A percentile compares a stretch with the other conserved stretches of the same genome.
Conservation (phyloP, 352 stramenopile genomes). For the Phytopythium litorale region DNA sequence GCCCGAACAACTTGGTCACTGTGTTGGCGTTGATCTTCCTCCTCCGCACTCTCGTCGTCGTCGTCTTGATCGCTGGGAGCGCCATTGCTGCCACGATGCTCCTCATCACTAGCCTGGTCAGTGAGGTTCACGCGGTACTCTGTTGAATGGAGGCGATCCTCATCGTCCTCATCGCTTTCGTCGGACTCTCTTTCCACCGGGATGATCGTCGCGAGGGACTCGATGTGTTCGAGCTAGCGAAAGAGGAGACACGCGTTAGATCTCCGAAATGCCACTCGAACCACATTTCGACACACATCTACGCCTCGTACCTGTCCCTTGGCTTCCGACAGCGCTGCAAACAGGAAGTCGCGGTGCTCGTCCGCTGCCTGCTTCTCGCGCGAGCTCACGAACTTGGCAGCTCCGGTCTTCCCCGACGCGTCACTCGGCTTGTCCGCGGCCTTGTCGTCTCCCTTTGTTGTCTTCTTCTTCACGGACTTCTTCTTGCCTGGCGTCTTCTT, state of each 20-base stretch:
- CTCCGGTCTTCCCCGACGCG: neutral
- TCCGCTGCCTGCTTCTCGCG: slow-evolving; percentile 48
- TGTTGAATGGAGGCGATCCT: neutral
- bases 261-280: no score
- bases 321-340: slow-evolving; percentile 53
- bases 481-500: slow-evolving; percentile 13
- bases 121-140: neutral
- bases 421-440: no score
- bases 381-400: slow-evolving; percentile 37
- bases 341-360: slow-evolving; percentile 55
- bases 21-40: neutral
- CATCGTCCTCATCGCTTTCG: slow-evolving; percentile 2
- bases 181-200: slow-evolving; percentile 9
- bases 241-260: neutral
- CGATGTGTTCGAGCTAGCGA: slow-evolving; percentile 43
- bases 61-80: neutral
- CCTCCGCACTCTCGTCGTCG: neutral
- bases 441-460: neutral
- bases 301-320: slow-evolving; percentile 38
- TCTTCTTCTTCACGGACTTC: slow-evolving; percentile 7
- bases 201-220: slow-evolving; percentile 40
- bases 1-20: neutral
- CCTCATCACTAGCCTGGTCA: neutral
- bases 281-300: no score
- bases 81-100: neutral